Evolutionary conservation across 2,329 filamentous ascomycete genomes (phyloP).

Genomic region (Chaetomiaceae sp.): DNA sequence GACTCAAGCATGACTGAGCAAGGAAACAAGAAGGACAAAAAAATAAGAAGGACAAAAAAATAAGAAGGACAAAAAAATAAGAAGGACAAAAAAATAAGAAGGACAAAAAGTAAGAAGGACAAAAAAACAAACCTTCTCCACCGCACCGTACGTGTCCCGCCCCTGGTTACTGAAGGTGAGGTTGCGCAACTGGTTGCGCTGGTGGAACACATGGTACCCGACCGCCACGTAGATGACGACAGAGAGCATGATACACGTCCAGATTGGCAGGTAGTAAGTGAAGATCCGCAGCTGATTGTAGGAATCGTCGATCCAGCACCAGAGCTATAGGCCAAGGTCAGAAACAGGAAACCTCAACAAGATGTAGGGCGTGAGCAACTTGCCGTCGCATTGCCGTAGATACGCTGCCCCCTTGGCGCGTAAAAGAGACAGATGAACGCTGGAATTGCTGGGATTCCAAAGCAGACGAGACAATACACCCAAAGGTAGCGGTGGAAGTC

Average conservation of each 20-base stretch:
- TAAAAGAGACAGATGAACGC: slow-evolving; percentile 56
- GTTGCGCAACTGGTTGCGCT: slow-evolving; percentile 51
- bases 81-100: not conserved
- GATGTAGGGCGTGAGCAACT: slow-evolving; percentile 23
- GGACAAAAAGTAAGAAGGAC: too few relatives aligned
- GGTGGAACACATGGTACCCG: slow-evolving; percentile 56
- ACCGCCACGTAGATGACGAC: slow-evolving; percentile 52
- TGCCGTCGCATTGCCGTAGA: slow-evolving; percentile 55
- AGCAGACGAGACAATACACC: slow-evolving; percentile 66
- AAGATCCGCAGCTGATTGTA: slow-evolving; percentile 56
- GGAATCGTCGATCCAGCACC: slow-evolving; percentile 55
- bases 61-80: not conserved
- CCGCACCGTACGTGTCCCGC: slow-evolving; percentile 29
- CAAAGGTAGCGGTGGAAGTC: slow-evolving; percentile 69
- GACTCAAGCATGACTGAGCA: not conserved
- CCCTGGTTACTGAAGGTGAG: slow-evolving; percentile 44
- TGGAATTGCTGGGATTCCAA: slow-evolving; percentile 65
- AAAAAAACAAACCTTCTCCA: slow-evolving; percentile 31
- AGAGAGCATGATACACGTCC: slow-evolving; percentile 54
- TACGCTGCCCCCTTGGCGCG: slow-evolving; percentile 16
- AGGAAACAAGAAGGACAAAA: not conserved
- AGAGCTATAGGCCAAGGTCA: slow-evolving; percentile 41
- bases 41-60: not conserved
- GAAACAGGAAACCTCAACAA: not conserved
- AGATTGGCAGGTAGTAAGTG: slow-evolving; percentile 58